phyloP scores from a whole-genome alignment of 805 yeast species.

The Monosporozyma siamensis region DNA sequence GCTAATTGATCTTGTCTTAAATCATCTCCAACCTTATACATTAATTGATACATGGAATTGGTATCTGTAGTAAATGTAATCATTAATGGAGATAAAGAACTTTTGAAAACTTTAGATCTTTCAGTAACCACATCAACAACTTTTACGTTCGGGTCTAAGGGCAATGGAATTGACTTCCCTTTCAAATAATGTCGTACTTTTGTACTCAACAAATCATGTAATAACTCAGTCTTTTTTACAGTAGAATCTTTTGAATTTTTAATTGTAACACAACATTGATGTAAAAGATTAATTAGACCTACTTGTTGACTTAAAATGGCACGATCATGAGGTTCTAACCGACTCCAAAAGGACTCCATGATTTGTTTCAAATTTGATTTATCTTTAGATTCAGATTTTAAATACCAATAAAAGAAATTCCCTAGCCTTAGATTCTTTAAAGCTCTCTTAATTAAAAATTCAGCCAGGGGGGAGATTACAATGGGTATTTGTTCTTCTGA shows the following conservation, averaged over 20 bases:
- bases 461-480: slow-evolving; percentile 53
- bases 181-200: slow-evolving; percentile 34
- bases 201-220: slow-evolving; percentile 39
- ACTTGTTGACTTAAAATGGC: slow-evolving; percentile 47
- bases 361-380: slow-evolving; percentile 42
- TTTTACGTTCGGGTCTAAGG: slow-evolving; percentile 71
- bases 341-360: slow-evolving; percentile 37
- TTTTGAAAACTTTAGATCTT: slow-evolving; percentile 80
- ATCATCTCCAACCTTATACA: slow-evolving; percentile 94
- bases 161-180: slow-evolving; percentile 52
- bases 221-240: slow-evolving; percentile 59
- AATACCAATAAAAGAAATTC: slow-evolving; percentile 83
- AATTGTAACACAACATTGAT: slow-evolving; percentile 54
- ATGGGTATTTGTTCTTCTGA: slow-evolving; percentile 16
- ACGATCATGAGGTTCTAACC: slow-evolving; percentile 20
- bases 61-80: slow-evolving; percentile 57
- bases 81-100: slow-evolving; percentile 82
- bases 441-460: slow-evolving; percentile 67
- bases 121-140: slow-evolving; percentile 71
- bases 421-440: slow-evolving; percentile 58
- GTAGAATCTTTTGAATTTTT: slow-evolving; percentile 68
- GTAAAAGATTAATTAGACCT: slow-evolving; percentile 55
- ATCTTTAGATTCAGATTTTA: slow-evolving; percentile 80
- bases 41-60: slow-evolving; percentile 56
- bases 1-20: slow-evolving; percentile 93